Base-by-base conservation (phyloP, 2,329 filamentous ascomycete genomes). In the Penicillium sp. region DNA sequence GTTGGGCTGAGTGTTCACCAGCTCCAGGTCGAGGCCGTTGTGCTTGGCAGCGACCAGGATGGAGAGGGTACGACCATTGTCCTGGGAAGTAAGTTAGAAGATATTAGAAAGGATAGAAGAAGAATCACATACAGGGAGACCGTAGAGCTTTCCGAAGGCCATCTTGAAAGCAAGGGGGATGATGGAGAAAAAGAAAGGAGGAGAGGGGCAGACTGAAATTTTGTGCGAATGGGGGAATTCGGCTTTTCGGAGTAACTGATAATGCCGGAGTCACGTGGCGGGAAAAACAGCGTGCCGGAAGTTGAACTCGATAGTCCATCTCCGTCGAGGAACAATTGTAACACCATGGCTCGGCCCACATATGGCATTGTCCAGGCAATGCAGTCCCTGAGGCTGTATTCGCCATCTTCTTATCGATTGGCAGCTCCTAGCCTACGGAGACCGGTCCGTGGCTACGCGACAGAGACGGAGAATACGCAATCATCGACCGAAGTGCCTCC, bases 141-240 rank as follows among this genome's bases (percentile, higher is more conserved):
- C 87, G 83, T 93, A 97, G 69, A 98, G 83, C 80, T 95, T 98
- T 78, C 93, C 93, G 82, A 98, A 97, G 71, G 87, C 80, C 86
- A 95, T 94, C 73, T 81, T 88, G 77, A 64, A 54, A 50, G 42
- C 44, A 50, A 46, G 44, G 42, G 48, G 42, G 54, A 36, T 46
- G 41, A 52, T 46, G 44, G 40, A 46, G 28, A 39, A 47, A 31
- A 43, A 41, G 38, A 40, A 50, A 50, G 35, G 42, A 51, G 36
- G 35, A 45, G 56, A 58, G 56, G 56, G 56, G 56, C 55, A 51
- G 34, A 32, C 16, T 42, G 51, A 56, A 57, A 57, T 56, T 56
- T 56, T 58, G 55, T 57, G 54, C 50, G 48, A 38, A 44, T 51
- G 40, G 51, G 49, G 22, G 18, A 42, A 27, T 13, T 45, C 52